Evolutionary conservation across 1,284 basidiomycete species (phyloP).

Genomic region (Pseudozyma pruni): DNA sequence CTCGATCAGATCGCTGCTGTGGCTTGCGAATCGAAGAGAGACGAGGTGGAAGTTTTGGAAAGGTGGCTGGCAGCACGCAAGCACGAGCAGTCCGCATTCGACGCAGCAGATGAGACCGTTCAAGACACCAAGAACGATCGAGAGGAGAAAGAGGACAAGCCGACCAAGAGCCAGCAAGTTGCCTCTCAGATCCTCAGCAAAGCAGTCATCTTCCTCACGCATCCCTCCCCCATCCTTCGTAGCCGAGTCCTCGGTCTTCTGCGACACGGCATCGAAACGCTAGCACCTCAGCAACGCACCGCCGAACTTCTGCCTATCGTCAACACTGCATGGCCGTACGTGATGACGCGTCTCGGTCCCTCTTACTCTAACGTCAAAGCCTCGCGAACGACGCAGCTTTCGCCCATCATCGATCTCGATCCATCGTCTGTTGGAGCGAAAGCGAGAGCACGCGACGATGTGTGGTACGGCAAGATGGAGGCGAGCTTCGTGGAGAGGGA

Average conservation of each 20-base stretch:
- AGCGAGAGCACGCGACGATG: constrained; percentile 1
- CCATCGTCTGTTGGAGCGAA: background rate
- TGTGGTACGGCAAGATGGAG: constrained; percentile 14
- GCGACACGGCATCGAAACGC: constrained; percentile 38
- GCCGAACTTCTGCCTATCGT: constrained; percentile 58
- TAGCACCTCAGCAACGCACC: constrained; percentile 40
- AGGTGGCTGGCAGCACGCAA: constrained; percentile 16
- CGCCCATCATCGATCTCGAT: constrained; percentile 29
- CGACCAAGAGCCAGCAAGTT: constrained; percentile 41
- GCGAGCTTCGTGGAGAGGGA: constrained; percentile 43
- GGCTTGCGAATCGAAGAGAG: background rate
- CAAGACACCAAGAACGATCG: background rate
- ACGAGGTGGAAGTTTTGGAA: constrained; percentile 13
- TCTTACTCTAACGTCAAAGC: constrained; percentile 15
- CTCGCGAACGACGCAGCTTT: background rate
- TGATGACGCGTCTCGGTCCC: constrained; percentile 57
- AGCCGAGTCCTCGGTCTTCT: constrained; percentile 39
- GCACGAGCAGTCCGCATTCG: constrained; percentile 7
- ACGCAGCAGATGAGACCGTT: background rate
- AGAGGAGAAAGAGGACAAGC: constrained; percentile 32
- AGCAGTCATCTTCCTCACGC: constrained; percentile 41
- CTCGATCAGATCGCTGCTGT: background rate
- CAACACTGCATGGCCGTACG: constrained; percentile 60
- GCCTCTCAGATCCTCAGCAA: constrained; percentile 36
- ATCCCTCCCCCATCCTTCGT: constrained; percentile 46